A percentile compares a stretch with the other conserved stretches of the same genome.
Evolutionary conservation across 2,329 filamentous ascomycete species (phyloP).

Genomic region (Fusarium drepaniforme): DNA sequence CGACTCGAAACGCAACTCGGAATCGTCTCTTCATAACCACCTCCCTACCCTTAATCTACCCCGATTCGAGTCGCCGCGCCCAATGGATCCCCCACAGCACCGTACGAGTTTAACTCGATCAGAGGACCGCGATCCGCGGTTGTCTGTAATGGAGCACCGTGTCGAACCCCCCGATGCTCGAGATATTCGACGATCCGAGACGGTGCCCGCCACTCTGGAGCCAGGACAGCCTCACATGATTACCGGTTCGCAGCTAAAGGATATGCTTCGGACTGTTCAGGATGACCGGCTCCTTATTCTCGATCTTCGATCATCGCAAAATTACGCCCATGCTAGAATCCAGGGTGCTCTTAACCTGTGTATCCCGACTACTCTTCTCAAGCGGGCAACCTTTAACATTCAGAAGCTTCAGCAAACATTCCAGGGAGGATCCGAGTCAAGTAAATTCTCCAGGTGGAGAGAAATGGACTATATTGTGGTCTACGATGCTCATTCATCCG

Average conservation of each 20-base stretch:
- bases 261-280: conserved; percentile 62
- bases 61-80: conserved; percentile 55
- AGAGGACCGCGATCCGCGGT: conserved; percentile 65
- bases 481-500: conserved; percentile 83
- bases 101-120: conserved; percentile 53
- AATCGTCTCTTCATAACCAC: conserved; percentile 57
- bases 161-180: conserved; percentile 51
- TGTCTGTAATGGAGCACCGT: conserved; percentile 65
- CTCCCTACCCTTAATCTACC: conserved; percentile 56
- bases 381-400: conserved; percentile 90
- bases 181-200: conserved; percentile 57
- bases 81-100: conserved; percentile 44
- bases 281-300: conserved; percentile 73
- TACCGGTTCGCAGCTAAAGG: conserved; percentile 64
- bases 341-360: conserved; percentile 89
- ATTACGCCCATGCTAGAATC: conserved; percentile 82
- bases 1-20: conserved; percentile 66
- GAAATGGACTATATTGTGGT: conserved; percentile 83
- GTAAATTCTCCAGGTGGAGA: conserved; percentile 82
- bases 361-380: conserved; percentile 93
- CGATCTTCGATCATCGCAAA: conserved; percentile 88
- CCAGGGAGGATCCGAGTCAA: conserved; percentile 75
- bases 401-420: conserved; percentile 91
- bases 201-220: conserved; percentile 64
- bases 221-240: conserved; percentile 64